Evolutionary conservation across 202 grass and related monocot genomes (phyloP), one percentile per base, ranked within the genome.

Genomic region (Brachypodium distachyon): DNA sequence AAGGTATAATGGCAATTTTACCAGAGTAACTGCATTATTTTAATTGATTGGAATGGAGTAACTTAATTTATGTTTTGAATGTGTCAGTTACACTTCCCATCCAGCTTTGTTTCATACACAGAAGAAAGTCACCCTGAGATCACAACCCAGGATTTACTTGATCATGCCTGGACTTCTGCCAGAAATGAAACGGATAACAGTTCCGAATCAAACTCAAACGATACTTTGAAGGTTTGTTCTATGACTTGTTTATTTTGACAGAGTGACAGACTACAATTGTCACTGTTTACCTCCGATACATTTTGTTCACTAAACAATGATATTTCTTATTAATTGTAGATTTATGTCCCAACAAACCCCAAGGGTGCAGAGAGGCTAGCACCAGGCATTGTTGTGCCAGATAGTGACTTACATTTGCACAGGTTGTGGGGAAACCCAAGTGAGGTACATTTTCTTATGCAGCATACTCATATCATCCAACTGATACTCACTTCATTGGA

Each of bases 11-110:
- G n/a, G 40, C 52, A 17, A 1, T 17, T 34, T 59, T 0, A 8
- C 52, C 46, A 26, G 18, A 21, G 21, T 34, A 73, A 41, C 25
- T 26, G 6, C 5, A 22, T 22, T 48, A 29, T 33, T 48, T 74
- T 49, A 4, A 26, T 83, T 84, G 14, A 48, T 32, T 13, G 1
- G 14, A 61, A 48, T 36, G 2, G 33, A 59, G 13, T 79, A 61
- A 79, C 74, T 80, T 75, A n/a, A 42, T 79, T 56, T 32, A 28
- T 74, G 33, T 54, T 73, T 86, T 10, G 16, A 82, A 77, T 70
- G 68, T 84, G 67, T n/a, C 84, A 97, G 91, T 82, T 97, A 48
- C 88, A 90, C 68, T 90, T 97, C 19, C 94, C 94, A 32, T 76
- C 88, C 62, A 92, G 79, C 40, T 86, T 86, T 84, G 82, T 88